These are phyloP conservation scores for Agaricales sp. DNA, from an alignment of 1,284 basidiomycete genomes.

Conservation along the genomic window DNA sequence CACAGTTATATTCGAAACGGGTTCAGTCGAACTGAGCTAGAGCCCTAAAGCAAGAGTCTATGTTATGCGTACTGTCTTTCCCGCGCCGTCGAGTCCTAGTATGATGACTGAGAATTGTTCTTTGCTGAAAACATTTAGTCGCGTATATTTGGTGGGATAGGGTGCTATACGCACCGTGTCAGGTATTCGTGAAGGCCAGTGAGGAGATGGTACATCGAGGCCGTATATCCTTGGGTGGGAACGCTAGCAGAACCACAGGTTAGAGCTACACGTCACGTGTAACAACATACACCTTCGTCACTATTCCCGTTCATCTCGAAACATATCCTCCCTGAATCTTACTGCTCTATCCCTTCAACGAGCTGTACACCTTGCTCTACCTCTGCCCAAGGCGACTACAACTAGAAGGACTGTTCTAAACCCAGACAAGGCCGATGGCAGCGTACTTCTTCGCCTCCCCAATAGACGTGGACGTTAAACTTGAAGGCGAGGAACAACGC, in stretches of 20 bases:
- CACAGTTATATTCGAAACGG: slow-evolving; percentile 5
- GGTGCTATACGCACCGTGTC: slow-evolving; percentile 54
- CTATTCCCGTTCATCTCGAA: no score
- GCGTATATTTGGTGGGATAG: slow-evolving; percentile 11
- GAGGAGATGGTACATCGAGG: slow-evolving; percentile 92
- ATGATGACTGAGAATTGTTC: slow-evolving; percentile 93
- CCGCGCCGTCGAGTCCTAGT: slow-evolving; percentile 81
- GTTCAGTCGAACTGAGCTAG: slow-evolving; percentile 2
- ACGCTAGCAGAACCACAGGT: no score
- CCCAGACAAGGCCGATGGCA: slow-evolving; percentile 65
- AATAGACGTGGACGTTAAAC: slow-evolving; percentile 85
- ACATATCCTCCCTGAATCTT: no score
- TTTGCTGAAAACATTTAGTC: slow-evolving; percentile 40
- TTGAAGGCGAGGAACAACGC: slow-evolving; percentile 79
- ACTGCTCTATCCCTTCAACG: no score
- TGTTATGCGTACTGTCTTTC: slow-evolving; percentile 74
- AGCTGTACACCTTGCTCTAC: no score
- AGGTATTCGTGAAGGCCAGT: slow-evolving; percentile 84
- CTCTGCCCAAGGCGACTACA: no score
- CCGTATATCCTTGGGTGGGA: no score
- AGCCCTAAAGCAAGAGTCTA: no score
- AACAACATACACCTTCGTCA: no score
- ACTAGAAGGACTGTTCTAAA: no score
- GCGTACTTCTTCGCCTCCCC: slow-evolving; percentile 91
- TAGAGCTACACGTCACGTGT: no score